Conservation (phyloP, 805 yeast species). For the Kodamaea restingae region DNA sequence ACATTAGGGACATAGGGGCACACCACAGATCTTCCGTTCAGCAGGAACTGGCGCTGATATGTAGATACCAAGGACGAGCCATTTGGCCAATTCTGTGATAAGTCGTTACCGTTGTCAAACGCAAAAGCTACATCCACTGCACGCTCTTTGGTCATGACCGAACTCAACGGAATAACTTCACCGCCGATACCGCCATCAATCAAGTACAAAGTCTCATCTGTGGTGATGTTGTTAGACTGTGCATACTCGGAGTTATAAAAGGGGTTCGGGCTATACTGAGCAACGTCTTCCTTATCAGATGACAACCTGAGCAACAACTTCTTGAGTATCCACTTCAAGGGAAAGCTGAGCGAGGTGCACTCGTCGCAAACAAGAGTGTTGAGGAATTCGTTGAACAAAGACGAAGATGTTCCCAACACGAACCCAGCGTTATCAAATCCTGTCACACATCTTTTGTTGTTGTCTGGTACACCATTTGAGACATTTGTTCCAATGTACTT, state of each 20-base stretch:
- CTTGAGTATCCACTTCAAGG: constrained; percentile 24
- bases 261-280: constrained; percentile 36
- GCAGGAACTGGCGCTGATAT: constrained; percentile 32
- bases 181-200: constrained; percentile 41
- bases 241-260: constrained; percentile 30
- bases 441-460: constrained; percentile 21
- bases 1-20: constrained; percentile 81
- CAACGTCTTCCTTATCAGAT: constrained; percentile 25
- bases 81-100: constrained; percentile 30
- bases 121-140: constrained; percentile 36
- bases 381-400: constrained; percentile 35
- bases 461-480: constrained; percentile 26
- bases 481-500: constrained; percentile 35
- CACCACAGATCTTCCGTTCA: constrained; percentile 53
- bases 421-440: constrained; percentile 41
- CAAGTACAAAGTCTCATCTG: constrained; percentile 28
- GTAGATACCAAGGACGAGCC: constrained; percentile 31
- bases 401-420: constrained; percentile 37
- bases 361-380: constrained; percentile 32
- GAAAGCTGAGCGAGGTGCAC: constrained; percentile 21
- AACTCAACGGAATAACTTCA: constrained; percentile 32
- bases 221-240: constrained; percentile 20
- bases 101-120: constrained; percentile 30
- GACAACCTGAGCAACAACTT: constrained; percentile 26
- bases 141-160: constrained; percentile 31